A percentile compares a stretch with the other conserved stretches of the same genome.
Evolutionary conservation across 2,329 filamentous ascomycete genomes (phyloP).

Genomic region (Erysiphe neolycopersici): DNA sequence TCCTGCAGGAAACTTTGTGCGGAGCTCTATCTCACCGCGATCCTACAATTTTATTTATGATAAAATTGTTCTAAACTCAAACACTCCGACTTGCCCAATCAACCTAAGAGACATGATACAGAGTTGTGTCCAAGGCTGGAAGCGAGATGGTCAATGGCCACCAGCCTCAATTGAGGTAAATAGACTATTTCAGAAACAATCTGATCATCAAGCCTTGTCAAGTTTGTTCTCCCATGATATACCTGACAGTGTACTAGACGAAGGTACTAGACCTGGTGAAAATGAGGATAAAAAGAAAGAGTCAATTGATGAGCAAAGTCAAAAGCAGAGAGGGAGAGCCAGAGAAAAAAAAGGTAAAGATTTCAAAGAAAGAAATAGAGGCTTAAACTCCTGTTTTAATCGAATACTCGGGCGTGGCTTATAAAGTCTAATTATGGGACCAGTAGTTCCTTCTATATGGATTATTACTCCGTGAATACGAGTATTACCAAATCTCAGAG

Average conservation of each 20-base stretch:
- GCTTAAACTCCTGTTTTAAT: neutral
- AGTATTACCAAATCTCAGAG: too few relatives aligned
- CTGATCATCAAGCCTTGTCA: neutral
- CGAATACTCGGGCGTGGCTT: neutral
- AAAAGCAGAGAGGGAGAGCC: neutral
- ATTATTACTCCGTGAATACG: too few relatives aligned
- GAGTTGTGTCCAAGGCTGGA: constrained; percentile 73
- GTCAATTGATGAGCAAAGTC: neutral
- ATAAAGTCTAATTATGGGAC: too few relatives aligned
- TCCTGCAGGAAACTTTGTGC: constrained; percentile 46
- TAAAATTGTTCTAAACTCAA: constrained; percentile 56
- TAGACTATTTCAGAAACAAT: neutral
- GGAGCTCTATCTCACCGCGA: constrained; percentile 44
- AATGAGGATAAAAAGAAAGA: neutral
- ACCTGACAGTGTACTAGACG: neutral
- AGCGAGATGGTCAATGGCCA: constrained; percentile 80
- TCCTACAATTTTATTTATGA: constrained; percentile 67
- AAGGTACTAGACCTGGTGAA: neutral
- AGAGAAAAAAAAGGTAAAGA: neutral
- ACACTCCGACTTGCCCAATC: constrained; percentile 68
- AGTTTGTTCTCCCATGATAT: neutral
- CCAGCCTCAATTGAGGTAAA: constrained; percentile 17
- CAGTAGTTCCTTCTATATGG: too few relatives aligned
- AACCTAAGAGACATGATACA: constrained; percentile 61
- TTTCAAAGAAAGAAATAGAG: neutral